Evolutionary conservation across 78 protist species (phyloP).

Genomic region (Dictyostelium citrinum): DNA sequence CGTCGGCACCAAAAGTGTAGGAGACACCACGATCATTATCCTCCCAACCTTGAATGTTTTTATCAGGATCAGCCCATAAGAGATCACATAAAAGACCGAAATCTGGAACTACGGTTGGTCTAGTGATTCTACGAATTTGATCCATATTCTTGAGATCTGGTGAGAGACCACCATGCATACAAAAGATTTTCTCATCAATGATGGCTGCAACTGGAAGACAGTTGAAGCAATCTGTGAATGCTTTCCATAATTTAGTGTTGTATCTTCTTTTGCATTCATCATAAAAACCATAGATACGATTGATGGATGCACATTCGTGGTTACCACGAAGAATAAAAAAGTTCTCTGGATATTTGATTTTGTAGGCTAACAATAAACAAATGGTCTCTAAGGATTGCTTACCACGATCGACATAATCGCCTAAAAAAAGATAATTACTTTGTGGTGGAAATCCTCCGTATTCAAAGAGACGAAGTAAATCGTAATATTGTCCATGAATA

Average conservation of each 20-base stretch:
- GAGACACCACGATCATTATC: slow-evolving; percentile 99
- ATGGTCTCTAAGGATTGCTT: slow-evolving; percentile 98
- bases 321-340: slow-evolving; percentile 99
- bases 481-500: slow-evolving; percentile 99
- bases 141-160: slow-evolving; percentile 97
- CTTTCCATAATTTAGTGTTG: slow-evolving; percentile 97
- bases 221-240: slow-evolving; percentile 98
- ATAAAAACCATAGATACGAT: slow-evolving; percentile 99
- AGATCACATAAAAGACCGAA: slow-evolving; percentile 98
- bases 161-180: slow-evolving; percentile 99
- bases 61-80: slow-evolving; percentile 99
- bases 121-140: slow-evolving; percentile 91
- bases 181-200: slow-evolving; percentile 98
- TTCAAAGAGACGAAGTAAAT: slow-evolving; percentile 98
- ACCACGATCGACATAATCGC: slow-evolving; percentile 99
- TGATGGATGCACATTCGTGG: slow-evolving; percentile 99
- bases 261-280: slow-evolving; percentile 99
- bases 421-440: slow-evolving; percentile 98
- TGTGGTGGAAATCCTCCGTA: slow-evolving; percentile 99
- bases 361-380: slow-evolving; percentile 99
- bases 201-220: slow-evolving; percentile 98
- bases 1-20: slow-evolving; percentile 97
- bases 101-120: slow-evolving; percentile 99
- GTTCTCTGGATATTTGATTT: slow-evolving; percentile 99
- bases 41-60: slow-evolving; percentile 96